Conservation (phyloP, 2,329 filamentous ascomycete species). For the Aspergillus sp. region DNA sequence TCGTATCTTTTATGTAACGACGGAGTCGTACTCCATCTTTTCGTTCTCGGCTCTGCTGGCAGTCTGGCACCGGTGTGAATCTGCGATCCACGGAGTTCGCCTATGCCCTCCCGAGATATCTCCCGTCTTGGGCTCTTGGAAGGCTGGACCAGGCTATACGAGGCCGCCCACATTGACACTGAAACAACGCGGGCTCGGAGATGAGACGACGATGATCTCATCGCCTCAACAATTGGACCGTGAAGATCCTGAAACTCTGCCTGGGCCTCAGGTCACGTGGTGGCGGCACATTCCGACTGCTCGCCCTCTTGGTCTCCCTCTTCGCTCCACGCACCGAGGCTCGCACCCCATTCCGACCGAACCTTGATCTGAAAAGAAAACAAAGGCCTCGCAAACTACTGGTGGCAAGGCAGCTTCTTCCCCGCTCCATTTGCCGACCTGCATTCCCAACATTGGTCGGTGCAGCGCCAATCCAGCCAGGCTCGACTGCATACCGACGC, state of each 20-base stretch:
- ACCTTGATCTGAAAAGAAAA: background rate
- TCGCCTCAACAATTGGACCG: background rate
- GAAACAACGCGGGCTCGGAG: background rate
- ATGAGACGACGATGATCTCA: background rate
- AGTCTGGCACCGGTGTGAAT: background rate
- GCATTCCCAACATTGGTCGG: background rate
- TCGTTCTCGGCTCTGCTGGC: background rate
- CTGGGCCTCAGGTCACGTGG: background rate
- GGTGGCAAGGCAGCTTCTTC: background rate
- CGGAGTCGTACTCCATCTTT: background rate
- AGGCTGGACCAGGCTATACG: background rate
- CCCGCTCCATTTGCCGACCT: background rate
- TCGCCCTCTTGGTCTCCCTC: too few relatives aligned
- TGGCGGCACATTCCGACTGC: background rate
- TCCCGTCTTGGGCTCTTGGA: background rate
- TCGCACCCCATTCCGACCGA: background rate
- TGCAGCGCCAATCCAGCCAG: background rate
- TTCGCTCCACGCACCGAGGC: background rate
- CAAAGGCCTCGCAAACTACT: background rate
- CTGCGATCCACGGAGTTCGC: slow-evolving; percentile 1
- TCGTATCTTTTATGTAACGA: slow-evolving; percentile 5
- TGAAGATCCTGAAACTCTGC: background rate
- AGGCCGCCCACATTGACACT: background rate
- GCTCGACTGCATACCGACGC: background rate
- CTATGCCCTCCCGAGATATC: background rate